Conservation (phyloP, 495 filamentous ascomycete genomes). For the Xylaria venustula region DNA sequence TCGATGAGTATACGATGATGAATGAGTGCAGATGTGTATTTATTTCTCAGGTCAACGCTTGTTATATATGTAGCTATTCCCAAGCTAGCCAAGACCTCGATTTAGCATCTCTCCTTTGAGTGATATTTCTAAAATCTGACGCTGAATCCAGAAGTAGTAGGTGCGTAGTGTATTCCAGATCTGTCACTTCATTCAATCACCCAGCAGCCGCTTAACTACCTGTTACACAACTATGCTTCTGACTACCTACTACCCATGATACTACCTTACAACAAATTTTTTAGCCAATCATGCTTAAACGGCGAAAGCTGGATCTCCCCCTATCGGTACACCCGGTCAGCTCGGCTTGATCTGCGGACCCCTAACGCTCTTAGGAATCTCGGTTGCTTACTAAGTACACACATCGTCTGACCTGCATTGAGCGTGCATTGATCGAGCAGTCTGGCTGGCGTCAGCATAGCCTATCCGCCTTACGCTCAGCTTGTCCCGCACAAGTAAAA, state of each 20-base stretch:
- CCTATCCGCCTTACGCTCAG: not conserved
- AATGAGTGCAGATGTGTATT: not conserved
- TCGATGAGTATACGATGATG: not conserved
- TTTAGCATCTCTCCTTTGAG: not conserved
- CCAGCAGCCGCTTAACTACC: not conserved
- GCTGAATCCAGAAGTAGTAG: not conserved
- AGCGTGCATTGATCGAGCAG: not conserved
- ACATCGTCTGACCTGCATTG: not conserved
- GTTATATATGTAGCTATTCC: not conserved
- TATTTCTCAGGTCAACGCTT: not conserved
- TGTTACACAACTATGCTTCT: not conserved
- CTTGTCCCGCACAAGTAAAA: not conserved
- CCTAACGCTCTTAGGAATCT: not conserved
- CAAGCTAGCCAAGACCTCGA: not conserved
- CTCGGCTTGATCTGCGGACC: not conserved
- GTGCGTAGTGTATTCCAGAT: constrained; percentile 1
- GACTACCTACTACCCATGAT: not conserved
- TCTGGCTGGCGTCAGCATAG: constrained; percentile 4
- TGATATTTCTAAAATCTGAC: constrained; percentile 1
- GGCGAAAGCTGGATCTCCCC: not conserved
- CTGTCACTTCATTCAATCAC: constrained; percentile 1
- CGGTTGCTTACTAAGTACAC: not conserved
- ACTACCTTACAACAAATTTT: not conserved
- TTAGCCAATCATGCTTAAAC: constrained; percentile 1
- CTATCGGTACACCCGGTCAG: not conserved